Conservation (phyloP, 176 grass and related monocot genomes). For the Hsuehochloa calcarea region DNA sequence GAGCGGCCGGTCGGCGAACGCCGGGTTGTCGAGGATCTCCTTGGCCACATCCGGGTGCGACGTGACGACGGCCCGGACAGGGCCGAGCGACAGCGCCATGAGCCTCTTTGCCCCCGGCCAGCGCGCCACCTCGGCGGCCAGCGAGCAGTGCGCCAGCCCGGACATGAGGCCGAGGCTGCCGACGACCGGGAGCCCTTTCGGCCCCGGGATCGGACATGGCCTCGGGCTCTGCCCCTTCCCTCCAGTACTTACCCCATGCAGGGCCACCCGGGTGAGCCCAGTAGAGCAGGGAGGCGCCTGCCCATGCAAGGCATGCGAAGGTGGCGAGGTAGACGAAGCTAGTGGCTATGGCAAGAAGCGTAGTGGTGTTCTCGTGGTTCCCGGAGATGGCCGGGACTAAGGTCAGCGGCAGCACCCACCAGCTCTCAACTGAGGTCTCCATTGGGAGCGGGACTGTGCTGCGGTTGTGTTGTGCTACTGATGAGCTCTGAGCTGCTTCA, state of each 20-base stretch:
- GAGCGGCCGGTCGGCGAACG: constrained; percentile 58
- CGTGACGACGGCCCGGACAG: constrained; percentile 64
- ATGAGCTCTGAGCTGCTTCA: constrained; percentile 1
- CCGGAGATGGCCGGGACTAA: constrained; percentile 46
- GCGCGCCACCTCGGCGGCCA: constrained; percentile 44
- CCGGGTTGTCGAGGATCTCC: constrained; percentile 70
- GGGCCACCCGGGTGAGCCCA: constrained; percentile 75
- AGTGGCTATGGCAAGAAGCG: constrained; percentile 21
- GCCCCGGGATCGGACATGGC: constrained; percentile 43
- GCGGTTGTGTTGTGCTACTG: background rate
- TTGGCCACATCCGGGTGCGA: constrained; percentile 82
- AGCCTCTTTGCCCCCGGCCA: constrained; percentile 58
- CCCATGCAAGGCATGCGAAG: constrained; percentile 50
- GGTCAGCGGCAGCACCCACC: constrained; percentile 60
- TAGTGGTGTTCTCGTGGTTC: background rate
- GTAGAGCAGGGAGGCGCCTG: constrained; percentile 46
- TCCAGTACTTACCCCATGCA: constrained; percentile 77
- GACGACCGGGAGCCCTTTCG: constrained; percentile 63
- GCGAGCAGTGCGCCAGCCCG: constrained; percentile 60
- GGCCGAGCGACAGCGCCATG: constrained; percentile 80
- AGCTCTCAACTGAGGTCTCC: constrained; percentile 57
- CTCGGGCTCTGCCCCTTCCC: background rate
- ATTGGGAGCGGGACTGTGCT: constrained; percentile 16
- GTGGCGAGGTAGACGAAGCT: constrained; percentile 45
- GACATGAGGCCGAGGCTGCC: constrained; percentile 88